phyloP scores from a whole-genome alignment of 768 basidiomycete genomes.

The Cubamyces lactineus region DNA sequence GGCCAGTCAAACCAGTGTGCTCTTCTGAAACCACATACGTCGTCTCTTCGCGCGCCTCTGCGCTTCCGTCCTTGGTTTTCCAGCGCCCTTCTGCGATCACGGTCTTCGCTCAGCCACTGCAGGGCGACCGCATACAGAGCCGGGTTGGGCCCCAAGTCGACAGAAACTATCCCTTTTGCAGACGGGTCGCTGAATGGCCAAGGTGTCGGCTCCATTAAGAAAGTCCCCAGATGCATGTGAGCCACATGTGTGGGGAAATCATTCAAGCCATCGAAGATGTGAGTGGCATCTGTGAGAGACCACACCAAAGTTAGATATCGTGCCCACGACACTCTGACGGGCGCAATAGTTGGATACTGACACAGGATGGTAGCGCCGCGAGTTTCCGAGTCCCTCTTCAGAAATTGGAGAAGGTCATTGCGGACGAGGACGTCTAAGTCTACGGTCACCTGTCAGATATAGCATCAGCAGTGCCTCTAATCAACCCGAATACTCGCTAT shows the following conservation, averaged over 20 bases:
- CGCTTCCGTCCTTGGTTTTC: constrained; percentile 61
- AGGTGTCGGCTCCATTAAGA: constrained; percentile 64
- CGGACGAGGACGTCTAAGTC: constrained; percentile 97
- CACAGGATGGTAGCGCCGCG: constrained; percentile 90
- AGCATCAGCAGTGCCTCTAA: not conserved
- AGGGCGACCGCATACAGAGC: constrained; percentile 75
- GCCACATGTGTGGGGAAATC: constrained; percentile 92
- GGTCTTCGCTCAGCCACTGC: constrained; percentile 86
- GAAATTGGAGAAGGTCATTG: constrained; percentile 85
- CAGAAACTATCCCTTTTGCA: constrained; percentile 16
- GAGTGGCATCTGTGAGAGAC: constrained; percentile 76
- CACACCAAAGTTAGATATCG: constrained; percentile 31
- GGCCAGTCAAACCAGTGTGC: not conserved
- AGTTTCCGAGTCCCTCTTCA: constrained; percentile 76
- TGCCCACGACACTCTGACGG: not conserved
- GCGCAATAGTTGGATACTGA: constrained; percentile 38
- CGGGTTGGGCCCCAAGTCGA: constrained; percentile 31
- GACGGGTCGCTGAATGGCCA: constrained; percentile 61
- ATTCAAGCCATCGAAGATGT: constrained; percentile 93
- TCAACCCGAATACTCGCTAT: too few relatives aligned
- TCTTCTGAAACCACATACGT: constrained; percentile 43
- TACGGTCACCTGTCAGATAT: constrained; percentile 78
- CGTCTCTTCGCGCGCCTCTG: constrained; percentile 60
- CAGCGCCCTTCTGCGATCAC: constrained; percentile 61
- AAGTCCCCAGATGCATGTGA: constrained; percentile 86